Evolutionary conservation across 2,329 filamentous ascomycete genomes (phyloP), one percentile per base, ranked within the genome.

Genomic region (Colletotrichum limetticola): DNA sequence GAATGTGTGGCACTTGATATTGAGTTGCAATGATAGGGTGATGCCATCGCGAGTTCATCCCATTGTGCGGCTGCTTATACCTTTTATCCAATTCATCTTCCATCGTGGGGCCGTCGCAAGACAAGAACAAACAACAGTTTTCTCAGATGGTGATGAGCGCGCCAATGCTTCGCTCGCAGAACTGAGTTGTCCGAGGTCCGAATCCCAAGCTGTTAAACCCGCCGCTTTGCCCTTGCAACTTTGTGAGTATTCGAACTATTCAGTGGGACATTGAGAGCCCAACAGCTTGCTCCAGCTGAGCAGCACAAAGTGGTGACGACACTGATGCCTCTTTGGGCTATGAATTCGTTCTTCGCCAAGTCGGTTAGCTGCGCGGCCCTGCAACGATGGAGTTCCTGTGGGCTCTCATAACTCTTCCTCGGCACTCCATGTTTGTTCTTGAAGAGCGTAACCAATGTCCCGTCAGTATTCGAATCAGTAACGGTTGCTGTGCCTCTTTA

Each of bases 101-200:
- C 65, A 53, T 68, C 53, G 53, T 55, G n/a, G 46, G 37, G 14
- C 63, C 52, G 30, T 61, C 35, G 55, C 30, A 49, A 26, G 42
- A 30, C 52, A 22, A 28, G 14, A 28, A 8, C 19, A 49, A 49
- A 8, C 19, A 49, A 49, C 11, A 1, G 42, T 56, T 24, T n/a
- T 61, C 60, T 49, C 37, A 7, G 52, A 56, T 64, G 55, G 70
- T 53, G 22, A 75, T 75, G 74, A 74, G 28, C 67, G 22, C 55
- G 74, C 74, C 71, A 75, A 75, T 71, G 62, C 42, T 49, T 8
- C 26, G 35, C 71, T 74, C 67, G 74, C 74, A 68, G 32, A 57
- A 35, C 53, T 16, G 35, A 55, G 46, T 42, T 74, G 63, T 32
- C 74, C 74, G 74, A 75, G 74, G 74, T 74, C 71, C 71, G 74